Evolutionary conservation across 176 grass and related monocot species (phyloP).

Genomic region (Hordeum marinum): DNA sequence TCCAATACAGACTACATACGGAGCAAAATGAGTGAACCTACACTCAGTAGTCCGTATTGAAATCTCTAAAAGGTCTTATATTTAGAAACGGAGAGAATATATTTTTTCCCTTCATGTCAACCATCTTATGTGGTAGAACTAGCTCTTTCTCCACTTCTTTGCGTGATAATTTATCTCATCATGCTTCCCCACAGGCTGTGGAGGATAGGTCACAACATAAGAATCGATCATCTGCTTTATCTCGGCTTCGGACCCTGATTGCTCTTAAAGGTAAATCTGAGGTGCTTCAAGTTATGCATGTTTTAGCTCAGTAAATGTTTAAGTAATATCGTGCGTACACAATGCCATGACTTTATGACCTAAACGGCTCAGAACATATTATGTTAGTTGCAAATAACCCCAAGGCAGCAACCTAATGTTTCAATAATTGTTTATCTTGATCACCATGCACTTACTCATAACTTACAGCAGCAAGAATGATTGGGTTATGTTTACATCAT

Average conservation of each 20-base stretch:
- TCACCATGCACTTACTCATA: background rate
- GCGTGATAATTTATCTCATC: background rate
- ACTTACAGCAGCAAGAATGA: background rate
- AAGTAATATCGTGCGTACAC: background rate
- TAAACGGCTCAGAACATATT: background rate
- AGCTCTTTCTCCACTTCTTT: background rate
- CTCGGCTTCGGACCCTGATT: conserved; percentile 70
- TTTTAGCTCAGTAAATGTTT: background rate
- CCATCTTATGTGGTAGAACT: background rate
- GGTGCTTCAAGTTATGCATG: background rate
- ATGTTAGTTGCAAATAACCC: background rate
- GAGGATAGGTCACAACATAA: conserved; percentile 95
- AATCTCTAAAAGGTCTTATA: too few relatives aligned
- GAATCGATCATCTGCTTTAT: conserved; percentile 72
- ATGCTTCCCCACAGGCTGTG: conserved; percentile 44
- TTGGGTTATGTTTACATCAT: background rate
- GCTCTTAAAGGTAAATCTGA: conserved; percentile 67
- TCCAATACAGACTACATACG: too few relatives aligned
- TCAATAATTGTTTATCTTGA: background rate
- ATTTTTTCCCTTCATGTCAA: background rate
- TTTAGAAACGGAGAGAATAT: too few relatives aligned
- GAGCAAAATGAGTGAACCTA: too few relatives aligned
- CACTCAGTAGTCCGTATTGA: too few relatives aligned
- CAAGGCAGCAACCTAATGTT: background rate
- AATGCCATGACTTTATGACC: background rate